These are phyloP conservation scores for Monilinia fructigena DNA, from an alignment of 2,329 filamentous ascomycete genomes.

Conservation along the genomic window DNA sequence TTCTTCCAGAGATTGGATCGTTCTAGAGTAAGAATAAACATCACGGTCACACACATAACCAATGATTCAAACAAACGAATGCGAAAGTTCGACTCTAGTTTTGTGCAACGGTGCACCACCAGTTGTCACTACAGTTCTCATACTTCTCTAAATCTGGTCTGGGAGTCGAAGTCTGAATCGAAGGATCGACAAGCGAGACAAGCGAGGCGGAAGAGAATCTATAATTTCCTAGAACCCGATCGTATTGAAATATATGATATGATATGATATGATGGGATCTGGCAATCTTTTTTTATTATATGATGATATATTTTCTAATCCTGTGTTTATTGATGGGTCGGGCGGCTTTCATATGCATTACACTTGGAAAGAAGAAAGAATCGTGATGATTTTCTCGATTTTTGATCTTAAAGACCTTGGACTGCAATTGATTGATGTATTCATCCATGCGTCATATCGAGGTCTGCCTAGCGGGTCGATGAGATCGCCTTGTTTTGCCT, in stretches of 20 bases:
- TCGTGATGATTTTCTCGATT: not conserved
- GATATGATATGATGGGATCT: not conserved
- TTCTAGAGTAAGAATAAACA: too few species aligned
- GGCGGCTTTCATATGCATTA: not conserved
- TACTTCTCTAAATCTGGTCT: not conserved
- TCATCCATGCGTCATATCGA: constrained; percentile 5
- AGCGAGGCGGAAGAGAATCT: not conserved
- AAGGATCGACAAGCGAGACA: not conserved
- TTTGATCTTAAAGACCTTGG: not conserved
- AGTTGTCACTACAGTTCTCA: too few species aligned
- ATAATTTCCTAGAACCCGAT: not conserved
- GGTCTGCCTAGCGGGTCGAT: constrained; percentile 25
- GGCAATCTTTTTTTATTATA: not conserved
- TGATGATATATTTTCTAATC: too few species aligned
- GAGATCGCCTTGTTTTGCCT: constrained; percentile 31
- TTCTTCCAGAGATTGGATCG: too few species aligned
- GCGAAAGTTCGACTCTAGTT: too few species aligned
- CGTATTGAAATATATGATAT: not conserved
- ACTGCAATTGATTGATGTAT: not conserved
- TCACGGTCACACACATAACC: too few species aligned
- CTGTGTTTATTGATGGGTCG: not conserved
- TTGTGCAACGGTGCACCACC: too few species aligned
- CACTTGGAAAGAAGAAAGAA: not conserved
- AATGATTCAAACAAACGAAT: too few species aligned
- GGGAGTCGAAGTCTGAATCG: not conserved